Conservation (phyloP, 176 grass and related monocot genomes). For the Areca catechu region DNA sequence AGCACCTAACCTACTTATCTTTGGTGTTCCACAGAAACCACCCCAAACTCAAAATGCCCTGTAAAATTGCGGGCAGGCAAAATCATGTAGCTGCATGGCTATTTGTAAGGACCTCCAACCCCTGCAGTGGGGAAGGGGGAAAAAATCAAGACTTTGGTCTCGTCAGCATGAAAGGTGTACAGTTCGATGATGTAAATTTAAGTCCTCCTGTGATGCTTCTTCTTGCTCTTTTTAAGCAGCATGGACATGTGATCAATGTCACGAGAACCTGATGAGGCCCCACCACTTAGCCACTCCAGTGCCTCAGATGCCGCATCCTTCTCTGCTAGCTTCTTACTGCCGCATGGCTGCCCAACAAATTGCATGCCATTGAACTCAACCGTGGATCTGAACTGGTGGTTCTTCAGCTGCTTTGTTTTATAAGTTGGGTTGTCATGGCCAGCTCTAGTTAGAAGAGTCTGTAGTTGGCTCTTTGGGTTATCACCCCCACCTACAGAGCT, state of each 20-base stretch:
- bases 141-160: no score
- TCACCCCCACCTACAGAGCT: slow-evolving; percentile 32
- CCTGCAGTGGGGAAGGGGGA: no score
- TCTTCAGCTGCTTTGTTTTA: slow-evolving; percentile 73
- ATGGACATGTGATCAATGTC: slow-evolving; percentile 45
- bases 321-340: slow-evolving; percentile 83
- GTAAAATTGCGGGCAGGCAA: slow-evolving; percentile 5
- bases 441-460: slow-evolving; percentile 30
- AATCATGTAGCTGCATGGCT: no score
- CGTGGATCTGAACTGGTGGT: slow-evolving; percentile 42
- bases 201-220: slow-evolving; percentile 42
- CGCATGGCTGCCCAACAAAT: slow-evolving; percentile 74
- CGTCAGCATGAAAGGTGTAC: no score
- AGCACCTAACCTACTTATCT: neutral
- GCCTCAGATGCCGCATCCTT: slow-evolving; percentile 79
- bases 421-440: slow-evolving; percentile 66
- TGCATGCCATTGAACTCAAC: slow-evolving; percentile 93
- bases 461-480: slow-evolving; percentile 34
- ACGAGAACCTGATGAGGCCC: slow-evolving; percentile 4
- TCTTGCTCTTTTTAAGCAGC: slow-evolving; percentile 51
- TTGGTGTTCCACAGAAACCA: neutral
- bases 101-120: no score
- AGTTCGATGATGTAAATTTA: slow-evolving; percentile 4
- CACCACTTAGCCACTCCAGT: slow-evolving; percentile 61
- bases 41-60: slow-evolving; percentile 3